Evolutionary conservation across 768 basidiomycete species (phyloP).

Genomic region (Tulasnella sp.): DNA sequence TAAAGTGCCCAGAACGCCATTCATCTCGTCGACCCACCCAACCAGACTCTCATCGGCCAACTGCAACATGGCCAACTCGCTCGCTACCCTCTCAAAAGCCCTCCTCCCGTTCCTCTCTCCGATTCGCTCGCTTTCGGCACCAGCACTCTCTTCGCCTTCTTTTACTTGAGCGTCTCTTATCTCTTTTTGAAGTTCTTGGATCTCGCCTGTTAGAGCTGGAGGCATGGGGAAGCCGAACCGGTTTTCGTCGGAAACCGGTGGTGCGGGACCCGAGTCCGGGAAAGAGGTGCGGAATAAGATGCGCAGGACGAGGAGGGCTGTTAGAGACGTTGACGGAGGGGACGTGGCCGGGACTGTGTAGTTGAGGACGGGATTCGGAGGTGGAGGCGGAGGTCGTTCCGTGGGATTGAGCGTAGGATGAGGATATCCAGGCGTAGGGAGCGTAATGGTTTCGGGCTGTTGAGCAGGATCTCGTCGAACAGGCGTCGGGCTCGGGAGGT

Average conservation of each 20-base stretch:
- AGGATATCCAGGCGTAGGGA: slow-evolving; percentile 42
- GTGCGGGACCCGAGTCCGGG: slow-evolving; percentile 42
- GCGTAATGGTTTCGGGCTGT: slow-evolving; percentile 56
- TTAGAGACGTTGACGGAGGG: slow-evolving; percentile 65
- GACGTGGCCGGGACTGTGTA: slow-evolving; percentile 43
- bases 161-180: slow-evolving; percentile 41
- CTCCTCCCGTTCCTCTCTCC: slow-evolving; percentile 63
- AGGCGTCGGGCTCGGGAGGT: slow-evolving; percentile 55
- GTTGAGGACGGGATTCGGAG: slow-evolving; percentile 52
- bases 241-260: slow-evolving; percentile 66
- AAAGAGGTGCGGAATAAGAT: slow-evolving; percentile 77
- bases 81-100: slow-evolving; percentile 58
- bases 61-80: slow-evolving; percentile 54
- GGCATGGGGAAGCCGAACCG: slow-evolving; percentile 75
- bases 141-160: slow-evolving; percentile 25
- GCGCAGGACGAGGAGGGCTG: slow-evolving; percentile 73
- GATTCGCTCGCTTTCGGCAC: slow-evolving; percentile 45
- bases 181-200: slow-evolving; percentile 57
- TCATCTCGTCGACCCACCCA: slow-evolving; percentile 24
- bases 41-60: slow-evolving; percentile 42
- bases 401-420: slow-evolving; percentile 60
- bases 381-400: slow-evolving; percentile 58
- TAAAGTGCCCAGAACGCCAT: slow-evolving; percentile 5
- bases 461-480: slow-evolving; percentile 57
- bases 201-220: slow-evolving; percentile 37